These are phyloP conservation scores for Fusarium setosum DNA, from an alignment of 2,329 filamentous ascomycete species.

Conservation along the genomic window DNA sequence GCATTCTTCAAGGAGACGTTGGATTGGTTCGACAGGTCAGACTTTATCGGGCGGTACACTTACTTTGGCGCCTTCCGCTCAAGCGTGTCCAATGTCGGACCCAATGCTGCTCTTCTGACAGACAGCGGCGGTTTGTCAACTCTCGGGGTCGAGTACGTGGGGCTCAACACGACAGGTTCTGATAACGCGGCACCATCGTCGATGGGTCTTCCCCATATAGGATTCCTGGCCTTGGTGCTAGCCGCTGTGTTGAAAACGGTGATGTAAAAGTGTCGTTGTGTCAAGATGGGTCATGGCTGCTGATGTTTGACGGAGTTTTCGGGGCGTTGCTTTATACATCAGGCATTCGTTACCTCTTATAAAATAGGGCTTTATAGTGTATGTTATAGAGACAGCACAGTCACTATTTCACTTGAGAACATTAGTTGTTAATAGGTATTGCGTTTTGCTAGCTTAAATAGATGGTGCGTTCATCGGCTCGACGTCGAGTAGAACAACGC, in stretches of 20 bases:
- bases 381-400: too few species aligned
- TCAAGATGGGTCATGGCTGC: too few species aligned
- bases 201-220: not conserved
- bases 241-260: conserved; percentile 3
- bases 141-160: conserved; percentile 83
- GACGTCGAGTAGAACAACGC: too few species aligned
- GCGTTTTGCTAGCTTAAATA: too few species aligned
- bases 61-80: conserved; percentile 82
- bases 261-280: not conserved
- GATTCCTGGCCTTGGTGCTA: conserved; percentile 12
- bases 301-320: not conserved
- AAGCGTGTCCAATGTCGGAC: conserved; percentile 77
- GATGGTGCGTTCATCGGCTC: too few species aligned
- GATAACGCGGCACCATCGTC: conserved; percentile 30
- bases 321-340: not conserved
- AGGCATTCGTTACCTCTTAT: not conserved
- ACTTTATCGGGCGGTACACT: conserved; percentile 74
- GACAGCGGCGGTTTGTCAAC: conserved; percentile 76
- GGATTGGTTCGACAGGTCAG: conserved; percentile 70
- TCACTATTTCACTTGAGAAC: too few species aligned
- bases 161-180: conserved; percentile 60
- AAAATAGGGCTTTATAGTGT: not conserved
- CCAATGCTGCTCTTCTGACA: conserved; percentile 78
- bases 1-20: conserved; percentile 74
- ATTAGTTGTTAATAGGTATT: too few species aligned